phyloP scores from a whole-genome alignment of 2,329 filamentous ascomycete species.

The Mycosphaerelloides madeirae region DNA sequence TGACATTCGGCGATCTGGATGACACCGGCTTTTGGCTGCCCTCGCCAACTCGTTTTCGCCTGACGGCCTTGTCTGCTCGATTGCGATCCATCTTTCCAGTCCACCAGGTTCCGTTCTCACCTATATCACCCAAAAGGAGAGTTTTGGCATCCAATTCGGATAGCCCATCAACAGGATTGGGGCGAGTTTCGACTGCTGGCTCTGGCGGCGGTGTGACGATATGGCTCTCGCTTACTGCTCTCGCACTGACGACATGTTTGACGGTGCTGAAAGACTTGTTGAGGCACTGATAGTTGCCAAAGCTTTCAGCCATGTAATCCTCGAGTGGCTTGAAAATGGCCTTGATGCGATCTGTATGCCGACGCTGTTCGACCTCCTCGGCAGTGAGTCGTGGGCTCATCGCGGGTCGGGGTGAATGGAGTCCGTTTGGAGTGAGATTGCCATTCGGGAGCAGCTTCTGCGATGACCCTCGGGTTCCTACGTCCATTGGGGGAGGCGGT shows the following conservation, averaged over 20 bases:
- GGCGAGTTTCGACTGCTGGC: slow-evolving; percentile 15
- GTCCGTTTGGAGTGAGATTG: slow-evolving; percentile 15
- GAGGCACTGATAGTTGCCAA: slow-evolving; percentile 66
- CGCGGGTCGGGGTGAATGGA: slow-evolving; percentile 20
- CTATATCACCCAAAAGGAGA: slow-evolving; percentile 67
- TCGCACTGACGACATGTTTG: slow-evolving; percentile 36
- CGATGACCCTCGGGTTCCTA: slow-evolving; percentile 18
- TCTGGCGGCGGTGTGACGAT: slow-evolving; percentile 35
- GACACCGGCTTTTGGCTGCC: slow-evolving; percentile 43
- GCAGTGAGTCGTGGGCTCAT: slow-evolving; percentile 25
- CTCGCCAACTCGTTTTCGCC: slow-evolving; percentile 28
- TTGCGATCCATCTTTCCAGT: slow-evolving; percentile 51
- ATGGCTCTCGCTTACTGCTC: slow-evolving; percentile 44
- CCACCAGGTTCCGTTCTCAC: slow-evolving; percentile 82
- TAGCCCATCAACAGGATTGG: slow-evolving; percentile 40
- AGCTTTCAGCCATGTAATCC: slow-evolving; percentile 67
- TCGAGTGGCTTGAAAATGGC: slow-evolving; percentile 71
- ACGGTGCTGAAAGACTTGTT: slow-evolving; percentile 68
- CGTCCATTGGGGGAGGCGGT: slow-evolving; percentile 29
- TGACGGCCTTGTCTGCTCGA: slow-evolving; percentile 25
- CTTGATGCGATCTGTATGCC: slow-evolving; percentile 41
- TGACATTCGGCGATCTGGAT: slow-evolving; percentile 62
- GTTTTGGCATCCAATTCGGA: slow-evolving; percentile 70
- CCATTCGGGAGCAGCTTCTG: slow-evolving; percentile 19
- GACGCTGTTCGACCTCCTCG: slow-evolving; percentile 24